phyloP scores from a whole-genome alignment of 768 basidiomycete species.

The Tulasnella sp. region DNA sequence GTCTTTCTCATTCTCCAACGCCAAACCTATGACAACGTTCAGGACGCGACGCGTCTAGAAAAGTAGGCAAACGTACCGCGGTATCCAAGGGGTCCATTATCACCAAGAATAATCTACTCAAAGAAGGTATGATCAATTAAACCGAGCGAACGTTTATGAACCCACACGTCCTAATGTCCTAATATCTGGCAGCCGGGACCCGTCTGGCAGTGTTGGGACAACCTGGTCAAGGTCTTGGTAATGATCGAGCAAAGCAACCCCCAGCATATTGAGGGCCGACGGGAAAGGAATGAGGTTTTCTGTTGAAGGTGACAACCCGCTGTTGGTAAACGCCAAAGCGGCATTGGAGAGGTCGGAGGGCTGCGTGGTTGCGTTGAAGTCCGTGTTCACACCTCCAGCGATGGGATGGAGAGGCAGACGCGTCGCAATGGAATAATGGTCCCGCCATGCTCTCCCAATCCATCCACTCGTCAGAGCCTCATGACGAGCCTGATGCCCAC shows the following conservation, averaged over 20 bases:
- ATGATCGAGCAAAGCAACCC: conserved; percentile 53
- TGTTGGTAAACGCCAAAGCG: conserved; percentile 86
- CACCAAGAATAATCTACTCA: conserved; percentile 50
- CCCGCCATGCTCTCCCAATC: conserved; percentile 71
- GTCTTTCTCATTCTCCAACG: conserved; percentile 52
- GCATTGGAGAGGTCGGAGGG: conserved; percentile 49
- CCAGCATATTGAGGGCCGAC: conserved; percentile 64
- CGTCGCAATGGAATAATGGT: conserved; percentile 70
- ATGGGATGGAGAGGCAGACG: conserved; percentile 69
- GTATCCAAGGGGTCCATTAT: conserved; percentile 87
- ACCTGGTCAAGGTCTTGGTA: conserved; percentile 54
- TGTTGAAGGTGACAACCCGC: conserved; percentile 73
- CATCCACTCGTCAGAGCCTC: conserved; percentile 55
- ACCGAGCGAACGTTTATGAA: conserved; percentile 16
- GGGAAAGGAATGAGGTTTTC: conserved; percentile 69
- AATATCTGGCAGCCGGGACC: conserved; percentile 61
- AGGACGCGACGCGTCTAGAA: neutral
- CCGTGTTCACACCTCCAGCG: conserved; percentile 53
- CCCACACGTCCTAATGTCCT: conserved; percentile 52
- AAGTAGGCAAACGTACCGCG: conserved; percentile 32
- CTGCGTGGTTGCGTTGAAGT: conserved; percentile 33
- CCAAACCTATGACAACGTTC: conserved; percentile 41
- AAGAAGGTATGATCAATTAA: neutral
- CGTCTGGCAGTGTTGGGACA: conserved; percentile 65
- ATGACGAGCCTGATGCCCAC: conserved; percentile 57